Evolutionary conservation across 2,329 filamentous ascomycete species (phyloP), one percentile per base, ranked within the genome.

Genomic region (Xylariaceae sp.): DNA sequence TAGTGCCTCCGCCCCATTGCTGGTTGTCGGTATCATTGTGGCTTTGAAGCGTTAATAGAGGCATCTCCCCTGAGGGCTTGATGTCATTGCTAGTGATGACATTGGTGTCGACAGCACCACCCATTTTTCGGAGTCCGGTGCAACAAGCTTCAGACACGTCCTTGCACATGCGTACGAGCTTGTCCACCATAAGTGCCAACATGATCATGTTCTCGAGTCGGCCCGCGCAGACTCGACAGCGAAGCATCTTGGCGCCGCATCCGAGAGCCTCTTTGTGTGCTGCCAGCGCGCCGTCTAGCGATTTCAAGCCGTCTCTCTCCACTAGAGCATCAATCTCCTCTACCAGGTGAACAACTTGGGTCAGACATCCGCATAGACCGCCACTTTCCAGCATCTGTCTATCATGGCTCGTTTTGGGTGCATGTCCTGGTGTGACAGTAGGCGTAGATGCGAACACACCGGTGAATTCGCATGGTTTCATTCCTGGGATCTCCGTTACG

Each of bases 201-300:
- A 52, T 52, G 3, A 52, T 52, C 48, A 52, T 52, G 14, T 52
- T 52, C 39, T 52, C 48, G 8, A 44, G 14, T 3, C 39, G 16
- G 7, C 29, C 9, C 12, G 39, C 44, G 19, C 48, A 52, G 12
- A 24, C 28, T n/a, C 14, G 17, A 16, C 48, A 52, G 9, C 24
- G 4, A 2, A 52, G 17, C 48, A 52, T 52, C 17, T 14, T 11
- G 3, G 37, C 4, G 3, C 37, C 28, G 26, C 28, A 8, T 5
- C n/a, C 24, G 2, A 52, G 17, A 7, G 39, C 48, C 12, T 44
- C 37, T 19, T 52, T 52, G 14, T 52, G 37, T 14, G 39, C 29
- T 8, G 39, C 37, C 19, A 50, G 16, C 17, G 21, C 11, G 17
- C 21, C 21, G 21, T 43, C 21, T 6, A 43, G 40, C n/a, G 40